A percentile compares a stretch with the other conserved stretches of the same genome.
These are phyloP conservation scores for Neurospora terricola DNA, from an alignment of 495 filamentous ascomycete genomes.

Conservation along the genomic window DNA sequence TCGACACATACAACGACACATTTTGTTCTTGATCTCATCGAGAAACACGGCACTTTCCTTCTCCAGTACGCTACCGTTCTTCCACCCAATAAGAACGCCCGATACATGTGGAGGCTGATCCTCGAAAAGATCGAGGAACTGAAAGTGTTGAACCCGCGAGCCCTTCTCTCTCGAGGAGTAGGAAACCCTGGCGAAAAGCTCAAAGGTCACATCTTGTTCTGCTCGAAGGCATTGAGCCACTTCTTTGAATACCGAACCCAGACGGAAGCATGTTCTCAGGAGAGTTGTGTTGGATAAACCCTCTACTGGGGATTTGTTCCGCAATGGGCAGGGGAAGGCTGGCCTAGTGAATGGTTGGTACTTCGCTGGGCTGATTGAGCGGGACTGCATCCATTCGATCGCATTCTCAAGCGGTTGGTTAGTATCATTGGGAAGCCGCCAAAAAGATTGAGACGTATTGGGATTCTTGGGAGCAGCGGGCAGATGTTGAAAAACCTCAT, in stretches of 20 bases:
- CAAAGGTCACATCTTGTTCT: slow-evolving; percentile 39
- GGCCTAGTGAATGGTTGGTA: slow-evolving; percentile 34
- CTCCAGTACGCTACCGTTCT: slow-evolving; percentile 34
- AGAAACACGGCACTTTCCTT: slow-evolving; percentile 36
- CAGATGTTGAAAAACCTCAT: slow-evolving; percentile 14
- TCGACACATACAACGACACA: slow-evolving; percentile 45
- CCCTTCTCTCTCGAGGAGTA: slow-evolving; percentile 38
- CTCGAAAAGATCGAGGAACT: slow-evolving; percentile 50
- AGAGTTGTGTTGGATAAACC: slow-evolving; percentile 37
- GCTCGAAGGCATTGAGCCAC: slow-evolving; percentile 27
- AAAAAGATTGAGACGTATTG: background rate
- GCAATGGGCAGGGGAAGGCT: slow-evolving; percentile 37
- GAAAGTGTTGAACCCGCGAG: slow-evolving; percentile 43
- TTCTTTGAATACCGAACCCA: slow-evolving; percentile 44
- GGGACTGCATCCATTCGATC: background rate
- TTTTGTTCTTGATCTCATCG: slow-evolving; percentile 10
- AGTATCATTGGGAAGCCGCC: background rate
- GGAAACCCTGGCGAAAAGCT: slow-evolving; percentile 48
- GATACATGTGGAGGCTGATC: slow-evolving; percentile 41
- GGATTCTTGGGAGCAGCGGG: slow-evolving; percentile 4
- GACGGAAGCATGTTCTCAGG: slow-evolving; percentile 51
- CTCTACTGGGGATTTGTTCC: slow-evolving; percentile 41
- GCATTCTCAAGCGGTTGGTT: background rate
- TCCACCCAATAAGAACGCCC: slow-evolving; percentile 42
- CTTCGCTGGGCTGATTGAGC: background rate